Evolutionary conservation across 352 stramenopile genomes (phyloP).

Genomic region (Phytophthora syringae): DNA sequence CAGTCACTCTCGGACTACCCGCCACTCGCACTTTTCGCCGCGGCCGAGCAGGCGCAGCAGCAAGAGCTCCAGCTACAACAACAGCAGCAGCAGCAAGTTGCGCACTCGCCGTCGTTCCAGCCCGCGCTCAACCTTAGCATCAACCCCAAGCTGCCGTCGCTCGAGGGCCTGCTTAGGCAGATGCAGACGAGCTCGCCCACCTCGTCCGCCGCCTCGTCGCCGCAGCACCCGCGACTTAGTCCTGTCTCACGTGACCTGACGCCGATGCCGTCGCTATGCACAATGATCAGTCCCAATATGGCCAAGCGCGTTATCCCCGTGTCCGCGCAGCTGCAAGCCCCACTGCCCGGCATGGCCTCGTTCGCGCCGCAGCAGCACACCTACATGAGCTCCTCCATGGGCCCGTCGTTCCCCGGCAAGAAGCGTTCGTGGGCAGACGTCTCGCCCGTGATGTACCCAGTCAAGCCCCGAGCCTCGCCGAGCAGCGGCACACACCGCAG

Average conservation of each 20-base stretch:
- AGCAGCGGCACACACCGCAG: slow-evolving; percentile 48
- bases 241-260: too few relatives aligned
- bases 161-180: slow-evolving; percentile 70
- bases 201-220: slow-evolving; percentile 10
- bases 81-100: slow-evolving; percentile 24
- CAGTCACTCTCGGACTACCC: slow-evolving; percentile 40
- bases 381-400: slow-evolving; percentile 32
- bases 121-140: slow-evolving; percentile 30
- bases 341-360: slow-evolving; percentile 14
- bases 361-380: slow-evolving; percentile 18
- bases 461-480: slow-evolving; percentile 23
- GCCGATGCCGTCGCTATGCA: slow-evolving; percentile 54
- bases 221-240: slow-evolving; percentile 33
- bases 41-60: slow-evolving; percentile 31
- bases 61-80: slow-evolving; percentile 33
- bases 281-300: slow-evolving; percentile 64
- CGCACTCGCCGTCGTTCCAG: slow-evolving; percentile 12
- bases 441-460: slow-evolving; percentile 18
- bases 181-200: slow-evolving; percentile 52
- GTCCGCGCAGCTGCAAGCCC: slow-evolving; percentile 8
- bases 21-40: slow-evolving; percentile 31
- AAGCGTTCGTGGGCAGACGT: slow-evolving; percentile 44
- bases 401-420: slow-evolving; percentile 29
- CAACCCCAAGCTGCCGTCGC: slow-evolving; percentile 64
- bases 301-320: slow-evolving; percentile 30